Conservation (phyloP, 352 stramenopile species). For the Phytopythium mirpurense region DNA sequence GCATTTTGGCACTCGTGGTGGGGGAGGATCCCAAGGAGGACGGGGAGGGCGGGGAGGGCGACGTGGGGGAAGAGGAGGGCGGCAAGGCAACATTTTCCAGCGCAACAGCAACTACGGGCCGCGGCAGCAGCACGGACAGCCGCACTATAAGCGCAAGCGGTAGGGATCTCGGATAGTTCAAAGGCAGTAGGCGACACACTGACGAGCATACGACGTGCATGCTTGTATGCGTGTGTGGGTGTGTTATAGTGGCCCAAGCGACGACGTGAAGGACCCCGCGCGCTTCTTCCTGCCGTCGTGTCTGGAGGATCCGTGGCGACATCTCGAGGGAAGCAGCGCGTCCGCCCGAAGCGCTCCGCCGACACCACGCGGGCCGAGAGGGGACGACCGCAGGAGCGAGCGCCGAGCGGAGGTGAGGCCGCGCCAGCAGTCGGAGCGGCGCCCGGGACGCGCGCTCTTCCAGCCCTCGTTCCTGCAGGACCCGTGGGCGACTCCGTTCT, state of each 20-base stretch:
- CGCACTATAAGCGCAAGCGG: conserved; percentile 41
- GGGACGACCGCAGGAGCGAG: neutral
- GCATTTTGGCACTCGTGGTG: conserved; percentile 11
- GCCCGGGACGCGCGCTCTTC: conserved; percentile 53
- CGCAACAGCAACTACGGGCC: neutral
- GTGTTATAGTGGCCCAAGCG: conserved; percentile 27
- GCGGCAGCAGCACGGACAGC: neutral
- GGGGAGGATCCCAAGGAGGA: conserved; percentile 10
- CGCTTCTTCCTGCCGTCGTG: conserved; percentile 67
- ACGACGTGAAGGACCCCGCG: conserved; percentile 32
- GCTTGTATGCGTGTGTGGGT: too few relatives aligned
- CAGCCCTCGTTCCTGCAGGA: conserved; percentile 65
- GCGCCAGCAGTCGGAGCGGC: conserved; percentile 2
- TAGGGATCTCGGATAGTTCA: too few relatives aligned
- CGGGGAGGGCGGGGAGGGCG: conserved; percentile 11
- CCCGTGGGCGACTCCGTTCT: conserved; percentile 29
- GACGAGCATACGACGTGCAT: too few relatives aligned
- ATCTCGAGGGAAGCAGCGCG: conserved; percentile 15
- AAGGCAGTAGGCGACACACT: too few relatives aligned
- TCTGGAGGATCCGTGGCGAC: conserved; percentile 59
- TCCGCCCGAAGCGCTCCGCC: neutral
- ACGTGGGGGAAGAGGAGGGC: conserved; percentile 13
- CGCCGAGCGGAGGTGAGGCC: neutral
- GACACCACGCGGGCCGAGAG: neutral
- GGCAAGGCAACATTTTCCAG: conserved; percentile 2